Evolutionary conservation across 306 rosid species (phyloP).

Genomic region (Fragaria ananassa): DNA sequence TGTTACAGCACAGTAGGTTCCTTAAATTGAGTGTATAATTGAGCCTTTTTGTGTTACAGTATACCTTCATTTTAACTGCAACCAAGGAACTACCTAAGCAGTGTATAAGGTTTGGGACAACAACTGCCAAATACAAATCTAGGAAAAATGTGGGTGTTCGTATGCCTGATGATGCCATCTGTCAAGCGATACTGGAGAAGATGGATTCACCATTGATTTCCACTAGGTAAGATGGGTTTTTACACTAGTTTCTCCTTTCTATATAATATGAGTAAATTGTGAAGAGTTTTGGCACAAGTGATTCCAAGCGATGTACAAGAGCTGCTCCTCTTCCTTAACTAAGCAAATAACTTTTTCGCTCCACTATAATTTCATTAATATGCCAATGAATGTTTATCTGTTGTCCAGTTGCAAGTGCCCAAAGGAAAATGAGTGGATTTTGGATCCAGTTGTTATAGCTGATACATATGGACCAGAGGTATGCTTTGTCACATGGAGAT

Average conservation of each 20-base stretch:
- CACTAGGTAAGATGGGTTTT: conserved; percentile 55
- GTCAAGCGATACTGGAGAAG: conserved; percentile 78
- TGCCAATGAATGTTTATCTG: conserved; percentile 7
- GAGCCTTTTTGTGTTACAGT: conserved; percentile 49
- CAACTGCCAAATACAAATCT: conserved; percentile 58
- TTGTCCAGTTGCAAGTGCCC: conserved; percentile 69
- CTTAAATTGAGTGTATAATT: conserved; percentile 23
- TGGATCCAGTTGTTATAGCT: conserved; percentile 83
- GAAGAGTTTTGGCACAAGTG: not conserved
- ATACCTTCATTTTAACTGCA: conserved; percentile 88
- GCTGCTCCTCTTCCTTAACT: conserved; percentile 8
- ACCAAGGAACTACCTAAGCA: conserved; percentile 87
- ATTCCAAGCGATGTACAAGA: not conserved
- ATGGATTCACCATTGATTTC: conserved; percentile 80
- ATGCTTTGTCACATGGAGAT: conserved; percentile 22
- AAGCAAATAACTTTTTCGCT: conserved; percentile 7
- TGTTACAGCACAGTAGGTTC: conserved; percentile 14
- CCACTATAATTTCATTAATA: not conserved
- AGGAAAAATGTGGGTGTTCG: conserved; percentile 90
- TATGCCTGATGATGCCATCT: conserved; percentile 77
- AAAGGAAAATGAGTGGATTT: conserved; percentile 76
- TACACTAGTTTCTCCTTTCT: not conserved
- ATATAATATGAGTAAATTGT: not conserved
- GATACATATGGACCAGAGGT: conserved; percentile 90
- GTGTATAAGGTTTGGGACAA: conserved; percentile 72